Evolutionary conservation across 352 stramenopile genomes (phyloP), one percentile per base, ranked within the genome.

Genomic region (Globisporangium cederbergense): DNA sequence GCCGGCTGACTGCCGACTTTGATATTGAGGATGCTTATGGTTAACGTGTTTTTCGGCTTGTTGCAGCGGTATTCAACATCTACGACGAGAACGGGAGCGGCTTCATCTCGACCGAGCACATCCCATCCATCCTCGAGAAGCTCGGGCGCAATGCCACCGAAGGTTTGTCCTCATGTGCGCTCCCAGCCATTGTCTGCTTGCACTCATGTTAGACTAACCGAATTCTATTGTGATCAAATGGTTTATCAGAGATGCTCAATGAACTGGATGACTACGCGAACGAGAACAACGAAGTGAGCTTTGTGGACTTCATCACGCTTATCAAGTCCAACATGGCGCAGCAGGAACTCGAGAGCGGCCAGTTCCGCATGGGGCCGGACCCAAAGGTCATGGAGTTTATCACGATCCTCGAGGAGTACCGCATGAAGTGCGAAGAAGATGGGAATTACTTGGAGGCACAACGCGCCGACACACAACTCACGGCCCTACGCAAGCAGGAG

Each of bases 361-460:
- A 73, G 22, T 78, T 88, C 30, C 79, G 69, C 1, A 50, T 85
- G n/a, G 85, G 80, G 0, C 79, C 89, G 3, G 90, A 97, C 60
- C 88, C 90, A 1, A 98, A 97, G 56, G 91, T 98, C 7, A 83
- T 97, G 65, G 90, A 98, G 72, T 98, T 98, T 66, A 88, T 98
- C 60, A 73, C 81, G 18, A 98, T 98, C 52, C 64, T 98, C 30
- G 93, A 98, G 62, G 91, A 98, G 65, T 98, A 98, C 71, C 88
- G 93, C 6, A 61, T 95, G 16, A 98, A 98, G 67, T 98, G 93
- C 71, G 94, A 98, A 66, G 86, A 97, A 55, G 92, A 97, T 54
- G 93, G 94, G 50, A 97, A 98, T 60, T 98, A 98, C 72, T 66
- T 97, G 14, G 94, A 98, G 68, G 94, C 94, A 9, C 89, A 95